Evolutionary conservation across 768 basidiomycete species (phyloP), one percentile per base, ranked within the genome.

Genomic region (Auricularia sp.): DNA sequence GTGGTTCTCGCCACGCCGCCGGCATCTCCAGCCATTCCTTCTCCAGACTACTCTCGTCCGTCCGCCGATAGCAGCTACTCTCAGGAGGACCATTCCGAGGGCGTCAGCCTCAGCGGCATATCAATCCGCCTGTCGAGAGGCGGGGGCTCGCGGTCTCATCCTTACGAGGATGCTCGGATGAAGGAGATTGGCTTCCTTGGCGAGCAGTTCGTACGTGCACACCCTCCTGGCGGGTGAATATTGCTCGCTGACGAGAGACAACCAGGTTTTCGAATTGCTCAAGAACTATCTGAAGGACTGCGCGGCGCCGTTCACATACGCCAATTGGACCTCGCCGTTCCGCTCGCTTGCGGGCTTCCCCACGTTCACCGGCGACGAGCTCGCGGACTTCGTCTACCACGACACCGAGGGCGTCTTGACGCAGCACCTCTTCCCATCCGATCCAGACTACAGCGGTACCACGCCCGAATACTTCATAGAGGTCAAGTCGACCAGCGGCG

Each of bases 401-500:
- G 73, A 74, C 42, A 36, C 42, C 7, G 39, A 64, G 1, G 72
- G 72, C n/a, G 53, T 62, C 1, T 62, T 74, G 33, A 74, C 73
- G 12, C 62, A 61, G 16, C 33, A 35, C 12, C 62, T 69, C 62
- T 68, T 66, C 34, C 70, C 71, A 2, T 36, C 64, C 4, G 66
- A 65, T 53, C 61, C 64, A 35, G 61, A 23, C 14, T 33, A 67
- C 1, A 10, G 3, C 23, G 71, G 70, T 71, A 62, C 61, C 1
- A 66, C 59, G 16, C 63, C 72, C 7, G 65, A 54, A 33, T 74
- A 71, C 61, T 65, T 73, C 54, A 65, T 74, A n/a, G 73, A 74
- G 62, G 71, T 74, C 61, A 74, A 74, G 65, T 63, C 72, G 1
- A 71, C 73, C 23, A 62, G 66, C 2, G 61, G 66, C 21, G 42